Percentiles rank a stretch among this genome's conserved stretches.
These are phyloP conservation scores for Torulaspora franciscae DNA, from an alignment of 805 yeast species.

Conservation along the genomic window DNA sequence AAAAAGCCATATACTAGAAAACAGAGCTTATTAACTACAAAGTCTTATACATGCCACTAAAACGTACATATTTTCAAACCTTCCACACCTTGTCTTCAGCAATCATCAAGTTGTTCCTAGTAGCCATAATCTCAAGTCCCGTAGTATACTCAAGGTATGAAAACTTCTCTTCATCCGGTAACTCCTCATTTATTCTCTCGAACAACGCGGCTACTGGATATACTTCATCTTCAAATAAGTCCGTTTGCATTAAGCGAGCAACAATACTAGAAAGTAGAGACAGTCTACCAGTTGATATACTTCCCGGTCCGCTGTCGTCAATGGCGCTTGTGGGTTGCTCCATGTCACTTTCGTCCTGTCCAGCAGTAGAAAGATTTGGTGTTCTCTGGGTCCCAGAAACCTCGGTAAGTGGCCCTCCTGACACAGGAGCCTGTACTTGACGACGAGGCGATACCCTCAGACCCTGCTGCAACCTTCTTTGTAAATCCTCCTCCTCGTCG, in stretches of 20 bases:
- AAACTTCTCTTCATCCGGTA: conserved; percentile 47
- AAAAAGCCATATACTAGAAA: too few relatives aligned
- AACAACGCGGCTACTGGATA: conserved; percentile 39
- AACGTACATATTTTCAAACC: conserved; percentile 22
- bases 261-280: conserved; percentile 44
- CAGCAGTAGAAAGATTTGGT: conserved; percentile 21
- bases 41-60: too few relatives aligned
- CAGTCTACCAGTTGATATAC: conserved; percentile 48
- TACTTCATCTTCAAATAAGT: conserved; percentile 42
- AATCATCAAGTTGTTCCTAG: conserved; percentile 44
- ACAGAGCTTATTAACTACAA: not conserved
- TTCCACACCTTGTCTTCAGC: conserved; percentile 48
- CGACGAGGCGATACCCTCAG: conserved; percentile 34
- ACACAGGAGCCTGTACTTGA: conserved; percentile 6
- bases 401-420: conserved; percentile 26
- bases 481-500: conserved; percentile 33
- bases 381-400: conserved; percentile 19
- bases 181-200: conserved; percentile 40
- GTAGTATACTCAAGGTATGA: conserved; percentile 42
- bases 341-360: conserved; percentile 18
- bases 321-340: conserved; percentile 21
- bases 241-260: conserved; percentile 44
- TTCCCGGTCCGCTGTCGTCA: conserved; percentile 28
- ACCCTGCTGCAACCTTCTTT: conserved; percentile 26
- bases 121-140: conserved; percentile 42